phyloP scores from a whole-genome alignment of 805 yeast species.

The Metschnikowia lachancei region DNA sequence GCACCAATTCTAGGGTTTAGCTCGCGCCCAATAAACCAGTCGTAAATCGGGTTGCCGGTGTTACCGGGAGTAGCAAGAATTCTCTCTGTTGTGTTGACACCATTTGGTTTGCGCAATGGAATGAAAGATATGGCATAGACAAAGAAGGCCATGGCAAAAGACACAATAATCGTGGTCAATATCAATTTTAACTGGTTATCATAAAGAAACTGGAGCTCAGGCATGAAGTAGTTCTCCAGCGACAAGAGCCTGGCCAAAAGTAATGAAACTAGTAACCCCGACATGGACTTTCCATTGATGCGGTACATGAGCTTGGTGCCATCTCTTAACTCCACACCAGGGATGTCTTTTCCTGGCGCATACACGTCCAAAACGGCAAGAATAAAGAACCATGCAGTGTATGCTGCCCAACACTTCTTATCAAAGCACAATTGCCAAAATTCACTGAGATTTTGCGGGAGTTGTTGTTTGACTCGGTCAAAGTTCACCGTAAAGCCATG shows the following conservation, averaged over 20 bases:
- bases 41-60: slow-evolving; percentile 69
- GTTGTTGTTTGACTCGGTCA: slow-evolving; percentile 33
- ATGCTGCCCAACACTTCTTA: slow-evolving; percentile 56
- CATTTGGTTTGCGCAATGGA: slow-evolving; percentile 52
- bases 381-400: slow-evolving; percentile 67
- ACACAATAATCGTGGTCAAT: slow-evolving; percentile 58
- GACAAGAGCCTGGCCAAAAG: slow-evolving; percentile 52
- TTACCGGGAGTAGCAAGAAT: slow-evolving; percentile 87
- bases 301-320: slow-evolving; percentile 68
- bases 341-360: slow-evolving; percentile 58
- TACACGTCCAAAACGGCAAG: slow-evolving; percentile 64
- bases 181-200: slow-evolving; percentile 65
- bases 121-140: slow-evolving; percentile 69
- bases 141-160: slow-evolving; percentile 58
- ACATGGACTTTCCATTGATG: slow-evolving; percentile 73
- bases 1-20: slow-evolving; percentile 84
- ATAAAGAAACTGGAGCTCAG: slow-evolving; percentile 78
- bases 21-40: slow-evolving; percentile 97
- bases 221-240: slow-evolving; percentile 53
- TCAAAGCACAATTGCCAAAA: slow-evolving; percentile 40
- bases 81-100: slow-evolving; percentile 56
- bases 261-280: slow-evolving; percentile 34
- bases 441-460: slow-evolving; percentile 27
- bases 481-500: slow-evolving; percentile 48
- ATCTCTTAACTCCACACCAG: slow-evolving; percentile 75